Evolutionary conservation across 2,329 filamentous ascomycete genomes (phyloP), one percentile per base, ranked within the genome.

Genomic region (Tolypocladium album): DNA sequence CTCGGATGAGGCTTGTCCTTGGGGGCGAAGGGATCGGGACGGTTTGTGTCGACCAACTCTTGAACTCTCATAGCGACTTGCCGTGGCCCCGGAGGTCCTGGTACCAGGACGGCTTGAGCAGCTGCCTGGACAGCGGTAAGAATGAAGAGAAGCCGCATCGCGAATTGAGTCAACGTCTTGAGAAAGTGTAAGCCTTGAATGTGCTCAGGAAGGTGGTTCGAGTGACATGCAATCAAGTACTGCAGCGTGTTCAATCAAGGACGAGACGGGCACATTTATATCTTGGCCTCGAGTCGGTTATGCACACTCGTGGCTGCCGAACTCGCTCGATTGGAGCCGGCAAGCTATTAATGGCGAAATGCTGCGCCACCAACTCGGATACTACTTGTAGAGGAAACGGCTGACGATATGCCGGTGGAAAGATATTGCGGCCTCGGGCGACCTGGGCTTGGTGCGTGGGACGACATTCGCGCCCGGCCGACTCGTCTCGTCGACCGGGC

Each of bases 21-120:
- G 20, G 64, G 61, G 24, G 66, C 62, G 27, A 61, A 66, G 3
- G 62, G 63, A 40, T 67, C 66, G 59, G 58, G 61, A 58, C 65
- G 61, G 36, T 47, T 57, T 55, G 60, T n/a, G 57, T 67, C 66
- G 7, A 58, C 63, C 20, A 67, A 60, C 22, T 58, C 38, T 47
- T 64, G 61, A 52, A 64, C 63, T 36, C 59, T 55, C 59, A 43
- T 43, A 20, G 39, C 60, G 50, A 50, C 62, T 31, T 1, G 64
- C 57, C 36, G 66, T 60, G 58, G 42, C 7, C 58, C 58, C 15
- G 34, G 11, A 7, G 43, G 55, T 1, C 61, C 58, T 22, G 56
- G 39, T 42, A 56, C 47, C 57, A 63, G 31, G 59, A 62, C 53
- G 59, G 62, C 63, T 40, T 60, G 58, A 13, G 45, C 42, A 20